A percentile compares a stretch with the other conserved stretches of the same genome.
Evolutionary conservation across 2,329 filamentous ascomycete species (phyloP).

Genomic region (Didymella sp.): DNA sequence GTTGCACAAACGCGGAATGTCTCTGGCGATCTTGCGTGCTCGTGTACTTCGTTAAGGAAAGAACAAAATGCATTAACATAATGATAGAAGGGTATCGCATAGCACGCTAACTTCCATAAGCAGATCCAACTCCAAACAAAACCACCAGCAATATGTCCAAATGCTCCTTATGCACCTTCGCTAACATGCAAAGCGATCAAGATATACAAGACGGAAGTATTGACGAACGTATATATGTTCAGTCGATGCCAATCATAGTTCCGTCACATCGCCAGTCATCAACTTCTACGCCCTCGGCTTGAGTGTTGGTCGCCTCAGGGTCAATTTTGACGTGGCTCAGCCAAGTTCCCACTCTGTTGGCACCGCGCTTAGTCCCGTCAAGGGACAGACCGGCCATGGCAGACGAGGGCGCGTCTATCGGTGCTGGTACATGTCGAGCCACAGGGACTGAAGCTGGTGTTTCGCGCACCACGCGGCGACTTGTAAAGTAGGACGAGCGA

Average conservation of each 20-base stretch:
- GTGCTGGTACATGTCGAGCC: constrained; percentile 22
- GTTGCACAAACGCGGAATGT: constrained; percentile 3
- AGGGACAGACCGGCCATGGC: constrained; percentile 49
- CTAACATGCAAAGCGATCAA: constrained; percentile 15
- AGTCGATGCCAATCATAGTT: constrained; percentile 47
- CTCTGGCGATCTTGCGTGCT: constrained; percentile 3
- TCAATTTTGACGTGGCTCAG: constrained; percentile 48
- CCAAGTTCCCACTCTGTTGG: constrained; percentile 50
- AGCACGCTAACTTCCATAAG: neutral
- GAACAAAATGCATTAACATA: constrained; percentile 1
- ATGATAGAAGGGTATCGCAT: constrained; percentile 18
- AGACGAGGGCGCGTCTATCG: constrained; percentile 34
- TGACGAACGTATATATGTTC: constrained; percentile 20
- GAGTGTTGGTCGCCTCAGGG: constrained; percentile 45
- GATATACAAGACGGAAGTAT: constrained; percentile 14
- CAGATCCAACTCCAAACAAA: neutral
- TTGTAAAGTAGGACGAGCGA: constrained; percentile 32
- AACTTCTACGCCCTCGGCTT: constrained; percentile 42
- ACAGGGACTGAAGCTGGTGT: constrained; percentile 16
- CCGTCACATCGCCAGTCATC: constrained; percentile 48
- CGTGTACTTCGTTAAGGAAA: neutral
- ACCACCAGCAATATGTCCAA: constrained; percentile 11
- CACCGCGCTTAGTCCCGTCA: constrained; percentile 46
- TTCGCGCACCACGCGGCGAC: constrained; percentile 36
- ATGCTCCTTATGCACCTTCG: constrained; percentile 19